Evolutionary conservation across 306 rosid species (phyloP), one percentile per base, ranked within the genome.

Genomic region (Rubus parviflorus): DNA sequence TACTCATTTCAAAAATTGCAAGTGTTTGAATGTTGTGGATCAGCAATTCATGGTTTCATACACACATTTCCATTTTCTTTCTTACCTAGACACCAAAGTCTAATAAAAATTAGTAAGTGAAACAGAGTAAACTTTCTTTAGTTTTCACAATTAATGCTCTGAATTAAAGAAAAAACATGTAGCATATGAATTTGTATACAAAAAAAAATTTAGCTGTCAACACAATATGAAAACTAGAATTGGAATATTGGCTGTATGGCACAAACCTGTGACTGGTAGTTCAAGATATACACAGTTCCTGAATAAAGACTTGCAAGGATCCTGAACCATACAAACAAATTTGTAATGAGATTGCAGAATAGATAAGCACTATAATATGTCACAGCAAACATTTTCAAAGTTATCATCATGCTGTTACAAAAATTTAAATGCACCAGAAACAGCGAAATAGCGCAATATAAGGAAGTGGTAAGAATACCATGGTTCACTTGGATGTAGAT

Each of bases 231-330:
- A 64, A 58, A 42, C 60, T 16, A 63, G 4, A 58, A 53, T 23
- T 80, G 45, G 8, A 63, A 37, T 63, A 35, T 2, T 8, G n/a
- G 25, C 25, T 7, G 12, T 38, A 42, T 13, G 73, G 52, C 58
- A 72, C 81, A 63, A 45, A 91, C 99, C 94, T 92, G 99, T 70
- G 97, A 87, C 81, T 95, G 99, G 88, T 95, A 89, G 88, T 92
- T 95, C 96, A 93, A 89, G 77, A 95, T 89, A 74, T 93, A 92
- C 60, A 95, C 96, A 37, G 99, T 88, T 84, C 99, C 99, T 1
- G 97, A 88, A 84, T 95, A 95, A 84, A 95, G 88, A 89, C 97
- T 92, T 20, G 97, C 97, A 53, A 95, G 89, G 86, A 95, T 91
- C 99, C 99, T 95, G 85, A 83, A 70, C 38, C 41, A 77, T 19